Conservation (phyloP, 2,329 filamentous ascomycete genomes). For the Scedosporium minutisporum region DNA sequence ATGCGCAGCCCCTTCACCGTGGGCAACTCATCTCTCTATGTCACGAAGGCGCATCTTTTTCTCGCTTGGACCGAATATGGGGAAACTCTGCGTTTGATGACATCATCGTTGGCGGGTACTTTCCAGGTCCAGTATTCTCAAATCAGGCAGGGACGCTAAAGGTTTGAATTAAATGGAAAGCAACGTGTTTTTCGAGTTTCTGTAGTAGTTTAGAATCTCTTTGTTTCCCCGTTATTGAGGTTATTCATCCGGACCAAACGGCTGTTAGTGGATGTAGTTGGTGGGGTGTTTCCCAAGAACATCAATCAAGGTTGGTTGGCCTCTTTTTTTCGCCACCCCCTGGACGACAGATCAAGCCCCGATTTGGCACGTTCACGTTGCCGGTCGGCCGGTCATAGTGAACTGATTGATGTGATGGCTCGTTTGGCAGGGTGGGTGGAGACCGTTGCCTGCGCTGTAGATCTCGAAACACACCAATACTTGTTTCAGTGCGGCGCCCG, state of each 20-base stretch:
- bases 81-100: not conserved
- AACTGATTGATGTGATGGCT: not conserved
- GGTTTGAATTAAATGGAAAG: too few species aligned
- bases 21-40: too few species aligned
- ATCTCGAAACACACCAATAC: not conserved
- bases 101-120: not conserved
- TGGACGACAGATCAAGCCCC: not conserved
- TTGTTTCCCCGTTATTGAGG: not conserved
- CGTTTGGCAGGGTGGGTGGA: not conserved
- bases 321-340: not conserved
- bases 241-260: not conserved
- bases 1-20: too few species aligned
- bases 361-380: not conserved
- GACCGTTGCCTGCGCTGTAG: not conserved
- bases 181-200: not conserved
- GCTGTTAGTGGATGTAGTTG: not conserved
- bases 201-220: not conserved
- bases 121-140: not conserved
- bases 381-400: not conserved
- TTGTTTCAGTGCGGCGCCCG: not conserved
- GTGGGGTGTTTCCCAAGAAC: not conserved
- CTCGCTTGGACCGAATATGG: not conserved
- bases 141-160: not conserved
- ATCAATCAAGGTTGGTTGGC: not conserved
- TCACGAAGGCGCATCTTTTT: too few species aligned